Evolutionary conservation across 768 basidiomycete species (phyloP), one percentile per base, ranked within the genome.

Genomic region (Fistulinella prunicolor): DNA sequence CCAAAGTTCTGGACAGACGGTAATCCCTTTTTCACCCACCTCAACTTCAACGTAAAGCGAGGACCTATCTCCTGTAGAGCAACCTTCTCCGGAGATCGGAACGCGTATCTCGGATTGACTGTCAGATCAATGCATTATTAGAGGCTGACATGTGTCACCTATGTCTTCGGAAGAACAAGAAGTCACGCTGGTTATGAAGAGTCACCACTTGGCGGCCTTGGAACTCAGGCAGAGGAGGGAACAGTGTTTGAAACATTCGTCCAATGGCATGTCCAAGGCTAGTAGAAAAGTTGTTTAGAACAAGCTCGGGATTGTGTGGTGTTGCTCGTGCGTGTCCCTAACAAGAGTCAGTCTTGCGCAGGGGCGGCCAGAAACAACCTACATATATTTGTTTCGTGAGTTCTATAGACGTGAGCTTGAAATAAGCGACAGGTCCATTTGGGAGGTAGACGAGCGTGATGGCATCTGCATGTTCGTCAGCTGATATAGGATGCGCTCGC

Each of bases 1-100:
- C 86, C 83, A 60, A 83, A 74, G 55, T 79, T 76, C 53, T 77
- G 77, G 22, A 94, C 90, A 5, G 87, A 84, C 1, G 94, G 94
- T 19, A 94, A 73, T 9, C 92, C 94, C 58, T 88, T 93, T 63
- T 86, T 84, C 48, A 99, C 69, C 76, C 86, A 96, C 32, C 86
- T 77, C 47, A 99, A 73, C 69, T 98, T 98, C 10, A 98, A 76
- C 0, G 96, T 98, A 63, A 99, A 96, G 26, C 95, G 83, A 7
- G 96, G 96, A 2, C 96, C 96, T 54, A 99, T 99, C 69, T 99
- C 96, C 64, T 99, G 96, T 24, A 99, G 70, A 7, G 87, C 82
- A 9, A 95, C 94, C 64, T 89, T 93, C 55, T 94, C 93, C 3
- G 87, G 75, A 2, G 90, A 93, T 41, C 88, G 83, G 70, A 94